Evolutionary conservation across 495 filamentous ascomycete genomes (phyloP), one percentile per base, ranked within the genome.

Genomic region (Viridothelium virens): DNA sequence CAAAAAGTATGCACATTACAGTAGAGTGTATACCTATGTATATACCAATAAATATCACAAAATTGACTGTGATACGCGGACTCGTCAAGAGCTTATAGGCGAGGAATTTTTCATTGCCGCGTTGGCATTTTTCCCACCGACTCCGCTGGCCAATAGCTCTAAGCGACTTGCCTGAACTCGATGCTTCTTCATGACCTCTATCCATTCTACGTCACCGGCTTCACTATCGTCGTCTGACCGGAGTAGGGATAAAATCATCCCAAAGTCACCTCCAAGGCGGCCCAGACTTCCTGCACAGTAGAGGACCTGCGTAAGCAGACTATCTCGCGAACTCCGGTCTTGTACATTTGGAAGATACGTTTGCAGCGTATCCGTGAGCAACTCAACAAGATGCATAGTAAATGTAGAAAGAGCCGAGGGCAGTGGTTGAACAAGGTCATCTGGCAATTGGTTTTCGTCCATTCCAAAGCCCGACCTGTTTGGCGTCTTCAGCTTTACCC

Each of bases 281-380:
- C 94, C 94, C 67, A 99, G 78, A 78, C 92, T 96, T 18, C 92
- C 91, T 2, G 92, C 92, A 70, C 93, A 97, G 77, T 97, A 99
- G 25, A 97, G 80, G 2, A 97, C 89, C 74, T 99, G 95, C 0
- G 92, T 99, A 2, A 97, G 78, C 65, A 99, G 78, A 71, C 90
- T 94, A 69, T 99, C 95, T 53, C 83, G 81, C 0, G 88, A 87
- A 48, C 85, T 83, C 50, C 86, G 86, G 71, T 97, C 93, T 69
- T 83, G 82, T 16, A 99, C 85, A 65, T 89, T 92, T 0, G 91
- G 89, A 4, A 97, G 80, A 77, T 97, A 97, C 18, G 76, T 76
- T 65, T 85, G 82, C 50, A 99, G 80, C 0, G 91, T 95, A 56
- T 88, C 85, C 33, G 87, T 85, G 61, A 99, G 79, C 72, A 96